These are phyloP conservation scores for Syzygium jambos DNA, from an alignment of 345 rosid genomes.

Conservation along the genomic window DNA sequence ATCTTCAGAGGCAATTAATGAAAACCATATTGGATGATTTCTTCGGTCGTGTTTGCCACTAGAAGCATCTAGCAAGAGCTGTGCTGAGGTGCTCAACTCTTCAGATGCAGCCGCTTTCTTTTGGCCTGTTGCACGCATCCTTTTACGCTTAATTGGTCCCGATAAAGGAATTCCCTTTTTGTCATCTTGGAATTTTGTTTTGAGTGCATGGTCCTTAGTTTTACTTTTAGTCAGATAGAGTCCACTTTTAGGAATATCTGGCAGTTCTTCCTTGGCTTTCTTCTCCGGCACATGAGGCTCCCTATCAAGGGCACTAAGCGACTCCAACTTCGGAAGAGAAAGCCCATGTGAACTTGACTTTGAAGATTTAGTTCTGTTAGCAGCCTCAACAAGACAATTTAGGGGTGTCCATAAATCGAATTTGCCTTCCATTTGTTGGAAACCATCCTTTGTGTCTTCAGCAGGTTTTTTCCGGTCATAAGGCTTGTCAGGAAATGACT, in stretches of 20 bases:
- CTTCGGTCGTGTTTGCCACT: slow-evolving; percentile 26
- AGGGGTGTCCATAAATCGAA: slow-evolving; percentile 64
- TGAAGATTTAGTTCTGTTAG: slow-evolving; percentile 60
- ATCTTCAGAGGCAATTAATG: slow-evolving; percentile 55
- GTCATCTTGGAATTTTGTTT: slow-evolving; percentile 21
- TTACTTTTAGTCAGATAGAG: slow-evolving; percentile 21
- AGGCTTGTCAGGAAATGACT: slow-evolving; percentile 28
- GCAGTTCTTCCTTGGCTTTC: slow-evolving; percentile 18
- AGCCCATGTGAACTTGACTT: slow-evolving; percentile 22
- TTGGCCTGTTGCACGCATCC: slow-evolving; percentile 26
- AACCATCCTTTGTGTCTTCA: slow-evolving; percentile 18
- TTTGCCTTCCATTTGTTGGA: slow-evolving; percentile 38
- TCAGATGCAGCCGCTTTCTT: slow-evolving; percentile 29
- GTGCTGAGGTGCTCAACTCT: slow-evolving; percentile 23
- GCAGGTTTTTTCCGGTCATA: slow-evolving; percentile 11
- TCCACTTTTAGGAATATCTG: slow-evolving; percentile 16
- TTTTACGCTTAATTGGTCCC: slow-evolving; percentile 46
- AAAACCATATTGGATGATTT: slow-evolving; percentile 58
- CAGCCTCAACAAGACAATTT: slow-evolving; percentile 73
- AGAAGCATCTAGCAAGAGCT: slow-evolving; percentile 32
- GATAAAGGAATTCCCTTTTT: slow-evolving; percentile 27
- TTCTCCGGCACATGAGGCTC: slow-evolving; percentile 15
- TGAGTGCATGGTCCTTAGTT: slow-evolving; percentile 33
- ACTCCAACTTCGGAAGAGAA: slow-evolving; percentile 22
- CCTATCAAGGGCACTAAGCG: slow-evolving; percentile 3